Evolutionary conservation across 2,329 filamentous ascomycete species (phyloP), one percentile per base, ranked within the genome.

Genomic region (Parastagonospora nodorum): DNA sequence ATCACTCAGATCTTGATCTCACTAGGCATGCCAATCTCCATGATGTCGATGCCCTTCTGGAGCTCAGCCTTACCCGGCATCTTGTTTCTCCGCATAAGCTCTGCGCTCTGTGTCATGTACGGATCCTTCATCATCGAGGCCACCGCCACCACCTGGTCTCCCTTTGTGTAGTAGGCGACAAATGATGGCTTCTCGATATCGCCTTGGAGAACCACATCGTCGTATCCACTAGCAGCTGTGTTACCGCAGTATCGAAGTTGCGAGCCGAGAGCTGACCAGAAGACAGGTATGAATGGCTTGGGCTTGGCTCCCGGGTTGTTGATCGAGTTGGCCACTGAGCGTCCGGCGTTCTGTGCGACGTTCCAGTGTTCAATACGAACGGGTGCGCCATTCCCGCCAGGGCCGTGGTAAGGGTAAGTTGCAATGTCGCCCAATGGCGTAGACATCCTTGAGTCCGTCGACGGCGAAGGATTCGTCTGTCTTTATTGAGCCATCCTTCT

Each of bases 331-430:
- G 92, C 94, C 1, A 88, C 93, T 19, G 83, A 82, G 37, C 93
- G 89, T 2, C 94, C 94, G 1, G 90, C 82, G 67, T 97, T 97
- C 69, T 97, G 94, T 4, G 94, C 94, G 2, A 99, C 94, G 75
- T 97, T 93, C 94, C 94, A 99, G 73, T 99, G 94, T 80, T 99
- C 94, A 68, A 97, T 97, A 57, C 94, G 88, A 1, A 88, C 84
- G 14, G 82, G 81, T 38, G 81, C 81, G 55, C 89, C 90, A 12
- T 88, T 82, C 24, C 90, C 88, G 19, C 90, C 92, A 0, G 94
- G 94, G 1, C 94, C 94, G 72, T 90, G 83, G 78, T 99, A 99
- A 0, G 94, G 94, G 74, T 91, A 97, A 0, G 89, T 92, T 10
- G 94, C 92, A 55, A 99, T 97, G 71, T 99, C 94, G 45, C 93